Evolutionary conservation across 192 early-diverging fungal species (phyloP), one percentile per base, ranked within the genome.

Genomic region (Umbelopsis ramanniana): DNA sequence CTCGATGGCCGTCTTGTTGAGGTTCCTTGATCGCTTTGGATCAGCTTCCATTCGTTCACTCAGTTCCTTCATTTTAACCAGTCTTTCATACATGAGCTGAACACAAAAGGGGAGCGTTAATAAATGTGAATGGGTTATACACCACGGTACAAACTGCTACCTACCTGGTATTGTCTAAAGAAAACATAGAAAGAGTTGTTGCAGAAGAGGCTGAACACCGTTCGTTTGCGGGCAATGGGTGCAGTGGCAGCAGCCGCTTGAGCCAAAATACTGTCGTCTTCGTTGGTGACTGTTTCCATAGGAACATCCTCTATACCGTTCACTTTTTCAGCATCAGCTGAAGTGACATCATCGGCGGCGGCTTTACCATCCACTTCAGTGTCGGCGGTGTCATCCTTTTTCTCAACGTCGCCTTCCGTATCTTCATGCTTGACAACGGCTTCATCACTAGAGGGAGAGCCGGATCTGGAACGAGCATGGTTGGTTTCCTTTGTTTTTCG

Each of bases 151-250:
- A 17, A 22, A 46, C 5, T 19, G 10, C 14, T 11, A 55, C 68
- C 69, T 77, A 94, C 93, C 84, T 94, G 89, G 68, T 86, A 95
- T 45, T 95, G 85, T 47, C 97, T 83, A 77, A 99, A 86, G 67
- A 99, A 96, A 57, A 90, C 88, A 72, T 97, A 99, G 72, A 96
- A 92, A 21, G 75, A 84, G 66, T 81, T 91, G 77, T 98, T 98
- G 35, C 90, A 90, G 80, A 96, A 99, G 74, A 98, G 94, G 52
- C 90, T 88, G 71, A 81, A 79, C 0, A 76, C 70, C 7, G 79
- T 70, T 15, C 81, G 79, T 55, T 82, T 85, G 0, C 55, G 66
- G 15, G 74, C 71, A 11, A 69, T 54, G 0, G 78, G 77, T 1
- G 72, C 67, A 22, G 71, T 77, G 3, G 73, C 72, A 21, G 69